Evolutionary conservation across 345 rosid species (phyloP), one percentile per base, ranked within the genome.

Genomic region (Arabidopsis arenosa): DNA sequence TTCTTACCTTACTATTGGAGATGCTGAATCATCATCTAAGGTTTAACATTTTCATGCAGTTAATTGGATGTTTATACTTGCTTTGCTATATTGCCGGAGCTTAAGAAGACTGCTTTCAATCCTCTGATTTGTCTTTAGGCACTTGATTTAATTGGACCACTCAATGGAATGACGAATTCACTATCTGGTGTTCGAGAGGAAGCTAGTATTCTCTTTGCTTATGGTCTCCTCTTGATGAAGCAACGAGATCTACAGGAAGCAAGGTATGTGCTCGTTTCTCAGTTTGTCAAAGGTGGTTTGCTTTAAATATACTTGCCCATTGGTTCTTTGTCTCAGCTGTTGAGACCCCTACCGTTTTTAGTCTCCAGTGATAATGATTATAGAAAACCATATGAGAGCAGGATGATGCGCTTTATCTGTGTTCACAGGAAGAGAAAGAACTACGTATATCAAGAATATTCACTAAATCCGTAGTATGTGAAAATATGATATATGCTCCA

Each of bases 21-120:
- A 92, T 84, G 93, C 97, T 75, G 99, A 92, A 76, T 92, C 98
- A 59, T 88, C 97, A 55, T 85, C 97, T 36, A 92, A 86, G 97
- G 98, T 93, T 61, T 66, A 63, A 35, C 52, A 48, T 37, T 67
- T 58, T 66, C 66, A 33, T 59, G 54, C 63, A 58, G 56, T 58
- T 67, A 53, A 43, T 48, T 28, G 21, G 48, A 47, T 74, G 43
- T 51, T 62, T 47, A 63, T 40, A 53, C 48, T 63, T 61, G 53
- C 41, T 63, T 65, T 49, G n/a, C 18, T 55, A 10, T 52, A n/a
- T 64, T 32, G 5, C 51, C 8, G 1, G 59, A 17, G 56, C 62
- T 72, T 26, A 72, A 48, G 6, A 41, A 72, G 43, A 11, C 66
- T 77, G n/a, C n/a, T 23, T 64, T 23, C 35, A 35, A 75, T 15